Evolutionary conservation across 2,329 filamentous ascomycete genomes (phyloP), one percentile per base, ranked within the genome.

Genomic region (Diaporthe citriasiana): DNA sequence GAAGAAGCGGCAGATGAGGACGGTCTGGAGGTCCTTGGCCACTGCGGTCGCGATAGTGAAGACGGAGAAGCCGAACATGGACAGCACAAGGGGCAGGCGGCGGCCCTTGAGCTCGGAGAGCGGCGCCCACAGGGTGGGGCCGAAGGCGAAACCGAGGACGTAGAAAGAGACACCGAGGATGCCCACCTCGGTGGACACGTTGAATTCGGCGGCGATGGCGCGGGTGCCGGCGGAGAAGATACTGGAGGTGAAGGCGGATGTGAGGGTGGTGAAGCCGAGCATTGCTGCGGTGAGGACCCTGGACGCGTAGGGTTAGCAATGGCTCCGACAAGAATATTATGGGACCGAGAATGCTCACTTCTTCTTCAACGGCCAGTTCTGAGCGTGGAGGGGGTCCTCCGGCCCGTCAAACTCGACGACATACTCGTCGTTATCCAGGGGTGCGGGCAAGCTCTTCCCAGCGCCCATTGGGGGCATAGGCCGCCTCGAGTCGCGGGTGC

Each of bases 331-430:
- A 33, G n/a, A 12, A 10, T 7, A 19, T 27, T 30, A 13, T 45
- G 82, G 19, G 4, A 6, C 15, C 4, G 9, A 4, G 0, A 10
- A 35, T 33, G 86, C 88, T 79, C 82, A 90, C 91, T 97, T 98
- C 86, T 94, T 95, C 80, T 85, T 89, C 71, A 93, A 80, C 0
- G 93, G 88, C 95, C 95, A 98, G 81, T 98, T 98, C 84, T 96
- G 93, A 1, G 94, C 93, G 82, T 97, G 95, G 75, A 95, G 80
- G 3, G 95, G 95, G 79, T 98, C 95, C 76, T 95, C 88, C 1
- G 91, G 92, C 0, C 95, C 95, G 78, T 95, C 93, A 80, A 97
- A 98, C 82, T 95, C 93, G 56, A 95, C 93, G 0, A 95, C 93
- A 79, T 95, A 96, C 76, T 94, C 91, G 78, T 95, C 93, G 78